phyloP scores from a whole-genome alignment of 2,329 filamentous ascomycete genomes.

The Cercospora nicotianae region DNA sequence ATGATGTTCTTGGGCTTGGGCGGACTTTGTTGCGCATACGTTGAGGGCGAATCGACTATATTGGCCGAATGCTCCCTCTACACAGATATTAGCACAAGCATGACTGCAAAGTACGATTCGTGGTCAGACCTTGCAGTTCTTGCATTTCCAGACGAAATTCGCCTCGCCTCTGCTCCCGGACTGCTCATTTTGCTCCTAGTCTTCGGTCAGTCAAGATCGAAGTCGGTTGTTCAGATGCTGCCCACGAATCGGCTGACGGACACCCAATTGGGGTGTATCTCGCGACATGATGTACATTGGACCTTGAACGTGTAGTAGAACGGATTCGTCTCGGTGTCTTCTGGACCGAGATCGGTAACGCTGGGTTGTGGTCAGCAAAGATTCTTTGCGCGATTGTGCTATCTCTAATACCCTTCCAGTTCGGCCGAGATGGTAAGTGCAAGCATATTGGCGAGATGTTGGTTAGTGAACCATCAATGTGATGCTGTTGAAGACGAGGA shows the following conservation, averaged over 20 bases:
- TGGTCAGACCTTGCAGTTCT: conserved; percentile 80
- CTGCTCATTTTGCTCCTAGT: conserved; percentile 82
- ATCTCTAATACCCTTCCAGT: conserved; percentile 60
- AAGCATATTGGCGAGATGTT: conserved; percentile 55
- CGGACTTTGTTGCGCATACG: conserved; percentile 71
- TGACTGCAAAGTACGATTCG: not conserved
- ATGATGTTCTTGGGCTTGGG: conserved; percentile 77
- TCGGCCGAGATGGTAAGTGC: conserved; percentile 68
- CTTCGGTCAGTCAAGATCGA: not conserved
- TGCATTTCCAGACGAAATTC: conserved; percentile 99
- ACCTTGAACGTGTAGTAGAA: conserved; percentile 99
- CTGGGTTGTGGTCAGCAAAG: conserved; percentile 50
- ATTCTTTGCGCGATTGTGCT: not conserved
- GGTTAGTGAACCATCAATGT: conserved; percentile 12
- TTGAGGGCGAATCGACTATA: conserved; percentile 70
- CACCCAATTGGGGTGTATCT: conserved; percentile 83
- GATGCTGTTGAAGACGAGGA: conserved; percentile 2
- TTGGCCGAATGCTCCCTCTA: conserved; percentile 83
- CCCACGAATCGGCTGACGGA: conserved; percentile 85
- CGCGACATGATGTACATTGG: conserved; percentile 95
- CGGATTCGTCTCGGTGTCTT: conserved; percentile 75
- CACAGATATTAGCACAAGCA: not conserved
- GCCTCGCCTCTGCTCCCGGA: conserved; percentile 92
- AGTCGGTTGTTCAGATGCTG: not conserved
- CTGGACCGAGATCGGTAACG: conserved; percentile 83